These are phyloP conservation scores for Amanita inopinata DNA, from an alignment of 768 basidiomycete species.

Conservation along the genomic window DNA sequence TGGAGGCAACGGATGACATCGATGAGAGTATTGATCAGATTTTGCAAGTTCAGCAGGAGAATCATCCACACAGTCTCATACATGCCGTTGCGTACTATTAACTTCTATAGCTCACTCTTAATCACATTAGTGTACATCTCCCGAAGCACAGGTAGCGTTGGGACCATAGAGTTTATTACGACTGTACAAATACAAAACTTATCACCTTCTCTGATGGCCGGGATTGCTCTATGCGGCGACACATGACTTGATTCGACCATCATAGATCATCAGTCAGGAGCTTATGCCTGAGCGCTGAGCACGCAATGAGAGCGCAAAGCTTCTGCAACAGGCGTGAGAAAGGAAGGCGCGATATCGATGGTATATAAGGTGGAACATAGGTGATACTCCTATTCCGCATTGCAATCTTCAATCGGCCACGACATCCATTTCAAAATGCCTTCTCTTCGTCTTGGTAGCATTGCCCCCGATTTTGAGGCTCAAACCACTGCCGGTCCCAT, in stretches of 20 bases:
- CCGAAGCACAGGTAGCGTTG: no score
- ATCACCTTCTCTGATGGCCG: no score
- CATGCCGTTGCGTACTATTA: conserved; percentile 92
- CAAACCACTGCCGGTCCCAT: conserved; percentile 81
- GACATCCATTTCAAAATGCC: conserved; percentile 22
- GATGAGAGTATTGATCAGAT: conserved; percentile 89
- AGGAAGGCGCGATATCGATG: conserved; percentile 50
- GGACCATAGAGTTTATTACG: no score
- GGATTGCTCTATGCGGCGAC: neutral
- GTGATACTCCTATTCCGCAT: neutral
- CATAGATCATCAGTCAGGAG: neutral
- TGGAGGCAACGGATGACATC: conserved; percentile 77
- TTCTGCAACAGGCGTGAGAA: conserved; percentile 47
- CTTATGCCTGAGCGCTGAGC: conserved; percentile 22
- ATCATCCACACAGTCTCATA: conserved; percentile 84
- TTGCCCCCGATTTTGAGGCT: conserved; percentile 87
- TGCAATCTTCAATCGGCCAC: conserved; percentile 1
- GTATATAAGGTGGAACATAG: no score
- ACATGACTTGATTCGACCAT: no score
- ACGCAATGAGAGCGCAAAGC: conserved; percentile 34
- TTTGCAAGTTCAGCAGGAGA: conserved; percentile 75
- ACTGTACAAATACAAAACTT: no score
- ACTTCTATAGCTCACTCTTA: conserved; percentile 9
- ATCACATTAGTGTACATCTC: conserved; percentile 8
- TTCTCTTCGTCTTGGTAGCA: conserved; percentile 73